phyloP scores from a whole-genome alignment of 2,329 filamentous ascomycete species.

The Colletotrichum sp. region DNA sequence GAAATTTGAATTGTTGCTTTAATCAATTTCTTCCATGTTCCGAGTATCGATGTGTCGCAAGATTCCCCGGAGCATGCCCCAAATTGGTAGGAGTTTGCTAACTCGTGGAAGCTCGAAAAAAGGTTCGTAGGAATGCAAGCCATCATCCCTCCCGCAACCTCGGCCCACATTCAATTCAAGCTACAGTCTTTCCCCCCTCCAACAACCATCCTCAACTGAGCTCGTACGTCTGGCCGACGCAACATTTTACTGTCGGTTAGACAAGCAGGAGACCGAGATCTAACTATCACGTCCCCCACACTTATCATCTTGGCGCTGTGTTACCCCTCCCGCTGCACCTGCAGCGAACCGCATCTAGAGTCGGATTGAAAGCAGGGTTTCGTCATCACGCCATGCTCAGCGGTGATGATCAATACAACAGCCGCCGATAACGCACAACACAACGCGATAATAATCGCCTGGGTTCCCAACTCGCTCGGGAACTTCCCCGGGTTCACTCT shows the following conservation, averaged over 20 bases:
- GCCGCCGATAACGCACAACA: background rate
- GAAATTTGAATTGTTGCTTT: background rate
- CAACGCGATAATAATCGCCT: background rate
- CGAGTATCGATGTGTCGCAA: background rate
- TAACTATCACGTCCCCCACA: constrained; percentile 3
- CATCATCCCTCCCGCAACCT: background rate
- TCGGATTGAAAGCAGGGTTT: background rate
- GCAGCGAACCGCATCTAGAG: background rate
- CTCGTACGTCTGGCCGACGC: background rate
- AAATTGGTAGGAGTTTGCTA: background rate
- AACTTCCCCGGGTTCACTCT: accelerated
- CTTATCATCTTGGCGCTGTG: constrained; percentile 1
- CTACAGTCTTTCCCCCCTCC: background rate
- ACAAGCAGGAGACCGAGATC: background rate
- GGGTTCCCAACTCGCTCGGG: background rate
- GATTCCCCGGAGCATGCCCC: background rate
- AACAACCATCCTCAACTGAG: background rate
- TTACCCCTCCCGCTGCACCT: background rate
- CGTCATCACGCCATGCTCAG: background rate
- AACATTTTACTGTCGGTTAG: background rate
- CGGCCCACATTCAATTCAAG: background rate
- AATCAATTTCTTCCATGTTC: background rate
- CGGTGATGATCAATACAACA: background rate
- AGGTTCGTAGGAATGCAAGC: background rate
- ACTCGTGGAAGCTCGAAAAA: background rate